Conservation (phyloP, 164 flowering plant genomes). For the Stephania cephalantha region DNA sequence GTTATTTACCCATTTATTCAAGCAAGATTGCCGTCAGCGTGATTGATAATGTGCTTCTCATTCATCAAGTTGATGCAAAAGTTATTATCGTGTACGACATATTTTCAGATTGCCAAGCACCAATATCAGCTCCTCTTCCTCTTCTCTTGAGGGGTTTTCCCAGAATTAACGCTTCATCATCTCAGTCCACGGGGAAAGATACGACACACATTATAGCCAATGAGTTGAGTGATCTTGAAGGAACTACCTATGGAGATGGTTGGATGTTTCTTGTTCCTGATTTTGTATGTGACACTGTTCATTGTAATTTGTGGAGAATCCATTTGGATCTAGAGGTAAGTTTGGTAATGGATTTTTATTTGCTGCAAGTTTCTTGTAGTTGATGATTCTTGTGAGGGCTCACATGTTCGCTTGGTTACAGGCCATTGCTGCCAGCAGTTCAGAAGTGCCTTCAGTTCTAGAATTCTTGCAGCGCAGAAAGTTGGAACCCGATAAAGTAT, state of each 20-base stretch:
- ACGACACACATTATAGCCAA: conserved; percentile 31
- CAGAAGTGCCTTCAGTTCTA: conserved; percentile 69
- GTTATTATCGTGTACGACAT: conserved; percentile 88
- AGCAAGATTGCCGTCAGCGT: conserved; percentile 77
- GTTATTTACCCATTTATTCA: conserved; percentile 87
- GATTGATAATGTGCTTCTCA: conserved; percentile 86
- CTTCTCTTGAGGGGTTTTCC: conserved; percentile 60
- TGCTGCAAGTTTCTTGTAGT: neutral
- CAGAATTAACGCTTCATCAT: conserved; percentile 29
- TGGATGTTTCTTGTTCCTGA: conserved; percentile 91
- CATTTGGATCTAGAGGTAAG: conserved; percentile 82
- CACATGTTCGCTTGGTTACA: conserved; percentile 24
- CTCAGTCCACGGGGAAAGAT: conserved; percentile 29
- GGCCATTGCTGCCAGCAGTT: conserved; percentile 96
- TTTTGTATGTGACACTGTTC: conserved; percentile 63
- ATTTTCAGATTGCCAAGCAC: conserved; percentile 74
- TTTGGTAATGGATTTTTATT: conserved; percentile 3
- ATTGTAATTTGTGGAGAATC: conserved; percentile 76
- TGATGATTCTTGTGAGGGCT: neutral
- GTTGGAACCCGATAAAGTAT: conserved; percentile 69
- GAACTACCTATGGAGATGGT: conserved; percentile 60
- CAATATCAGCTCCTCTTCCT: conserved; percentile 98
- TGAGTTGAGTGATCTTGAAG: conserved; percentile 33
- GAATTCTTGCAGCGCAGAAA: conserved; percentile 90
- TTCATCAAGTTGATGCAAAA: conserved; percentile 98